These are phyloP conservation scores for Mycena alexandri DNA, from an alignment of 768 basidiomycete species.

Conservation along the genomic window DNA sequence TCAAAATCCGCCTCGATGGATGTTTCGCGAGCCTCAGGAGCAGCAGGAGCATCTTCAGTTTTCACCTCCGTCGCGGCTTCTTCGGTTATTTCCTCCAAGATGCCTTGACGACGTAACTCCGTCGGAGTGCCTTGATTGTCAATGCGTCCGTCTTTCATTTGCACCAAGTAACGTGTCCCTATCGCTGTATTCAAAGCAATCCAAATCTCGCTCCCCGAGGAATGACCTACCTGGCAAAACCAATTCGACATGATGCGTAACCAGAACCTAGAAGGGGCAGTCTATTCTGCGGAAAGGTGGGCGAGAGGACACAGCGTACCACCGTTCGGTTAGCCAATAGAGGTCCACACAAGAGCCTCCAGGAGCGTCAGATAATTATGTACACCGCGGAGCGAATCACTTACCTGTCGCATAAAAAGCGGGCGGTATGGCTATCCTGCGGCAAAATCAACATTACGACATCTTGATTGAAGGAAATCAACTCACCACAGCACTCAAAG, in stretches of 20 bases:
- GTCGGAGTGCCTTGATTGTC: slow-evolving; percentile 78
- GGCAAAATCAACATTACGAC: neutral
- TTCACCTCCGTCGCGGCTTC: slow-evolving; percentile 64
- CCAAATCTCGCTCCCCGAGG: neutral
- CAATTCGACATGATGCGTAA: slow-evolving; percentile 88
- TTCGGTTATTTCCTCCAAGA: slow-evolving; percentile 72
- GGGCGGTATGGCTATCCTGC: slow-evolving; percentile 77
- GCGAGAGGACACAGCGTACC: slow-evolving; percentile 59
- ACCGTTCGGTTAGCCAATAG: slow-evolving; percentile 79
- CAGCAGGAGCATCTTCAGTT: slow-evolving; percentile 57
- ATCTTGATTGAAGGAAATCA: neutral
- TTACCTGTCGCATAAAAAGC: slow-evolving; percentile 69
- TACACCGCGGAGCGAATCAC: neutral
- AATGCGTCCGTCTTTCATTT: slow-evolving; percentile 85
- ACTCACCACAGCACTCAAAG: slow-evolving; percentile 72
- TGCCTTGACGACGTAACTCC: slow-evolving; percentile 70
- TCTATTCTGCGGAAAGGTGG: slow-evolving; percentile 50
- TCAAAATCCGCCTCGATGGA: slow-evolving; percentile 32
- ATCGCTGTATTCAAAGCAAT: neutral
- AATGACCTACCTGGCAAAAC: slow-evolving; percentile 69
- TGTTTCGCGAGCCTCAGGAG: slow-evolving; percentile 46
- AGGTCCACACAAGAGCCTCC: slow-evolving; percentile 67
- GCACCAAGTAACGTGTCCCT: slow-evolving; percentile 72
- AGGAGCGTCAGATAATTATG: neutral
- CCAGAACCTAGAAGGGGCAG: slow-evolving; percentile 48